phyloP scores from a whole-genome alignment of 2,329 filamentous ascomycete genomes.

The Paecilomyces variotii region DNA sequence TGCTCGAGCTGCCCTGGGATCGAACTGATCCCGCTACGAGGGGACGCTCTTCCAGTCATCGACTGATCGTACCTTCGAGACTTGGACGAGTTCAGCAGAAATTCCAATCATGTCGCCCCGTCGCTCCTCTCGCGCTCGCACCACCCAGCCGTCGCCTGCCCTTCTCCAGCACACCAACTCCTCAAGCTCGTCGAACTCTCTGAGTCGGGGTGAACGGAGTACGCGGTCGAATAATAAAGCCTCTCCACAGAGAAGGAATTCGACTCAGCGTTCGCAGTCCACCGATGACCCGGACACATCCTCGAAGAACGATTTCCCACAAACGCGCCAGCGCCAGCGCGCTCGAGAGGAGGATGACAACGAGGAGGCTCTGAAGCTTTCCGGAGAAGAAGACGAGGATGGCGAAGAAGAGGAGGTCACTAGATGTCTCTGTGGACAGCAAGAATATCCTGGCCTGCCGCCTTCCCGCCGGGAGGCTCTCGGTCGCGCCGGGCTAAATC shows the following conservation, averaged over 20 bases:
- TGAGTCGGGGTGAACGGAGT: constrained; percentile 65
- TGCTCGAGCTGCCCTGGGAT: constrained; percentile 4
- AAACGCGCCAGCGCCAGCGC: constrained; percentile 72
- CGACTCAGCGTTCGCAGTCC: constrained; percentile 48
- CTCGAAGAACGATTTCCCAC: constrained; percentile 53
- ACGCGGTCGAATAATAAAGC: constrained; percentile 66
- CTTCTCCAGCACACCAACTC: constrained; percentile 70
- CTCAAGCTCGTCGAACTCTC: constrained; percentile 63
- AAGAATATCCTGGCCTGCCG: constrained; percentile 83
- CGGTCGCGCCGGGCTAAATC: constrained; percentile 48
- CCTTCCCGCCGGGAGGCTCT: constrained; percentile 48
- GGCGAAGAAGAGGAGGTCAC: constrained; percentile 86
- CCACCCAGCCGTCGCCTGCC: constrained; percentile 59
- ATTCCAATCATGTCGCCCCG: constrained; percentile 56
- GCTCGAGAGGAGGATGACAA: constrained; percentile 57
- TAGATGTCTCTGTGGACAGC: constrained; percentile 86
- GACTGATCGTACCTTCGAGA: not conserved
- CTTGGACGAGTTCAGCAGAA: not conserved
- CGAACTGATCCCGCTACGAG: constrained; percentile 8
- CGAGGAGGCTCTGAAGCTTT: constrained; percentile 43
- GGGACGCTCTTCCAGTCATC: not conserved
- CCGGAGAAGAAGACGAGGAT: constrained; percentile 49
- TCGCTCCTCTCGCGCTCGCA: constrained; percentile 85
- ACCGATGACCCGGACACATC: constrained; percentile 47
- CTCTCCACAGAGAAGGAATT: constrained; percentile 66